Conservation (phyloP, 2,329 filamentous ascomycete genomes). For the Cercospora citrullina region DNA sequence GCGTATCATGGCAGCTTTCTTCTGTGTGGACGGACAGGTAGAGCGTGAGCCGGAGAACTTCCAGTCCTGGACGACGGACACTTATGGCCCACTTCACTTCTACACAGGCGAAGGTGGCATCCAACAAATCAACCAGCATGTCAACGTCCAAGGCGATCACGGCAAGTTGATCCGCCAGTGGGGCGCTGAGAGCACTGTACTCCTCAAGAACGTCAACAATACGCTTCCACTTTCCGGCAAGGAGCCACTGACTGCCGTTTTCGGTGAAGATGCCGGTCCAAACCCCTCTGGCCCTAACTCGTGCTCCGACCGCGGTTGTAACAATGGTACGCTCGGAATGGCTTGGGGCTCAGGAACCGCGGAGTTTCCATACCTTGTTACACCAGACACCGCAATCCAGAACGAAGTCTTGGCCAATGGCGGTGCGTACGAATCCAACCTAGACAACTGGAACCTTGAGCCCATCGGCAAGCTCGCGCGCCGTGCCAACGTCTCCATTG, state of each 20-base stretch:
- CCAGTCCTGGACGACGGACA: conserved; percentile 51
- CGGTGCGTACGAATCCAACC: conserved; percentile 30
- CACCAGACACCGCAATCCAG: conserved; percentile 35
- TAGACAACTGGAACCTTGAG: conserved; percentile 33
- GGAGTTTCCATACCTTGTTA: conserved; percentile 37
- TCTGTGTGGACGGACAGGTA: conserved; percentile 53
- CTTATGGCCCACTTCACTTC: conserved; percentile 66
- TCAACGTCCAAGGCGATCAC: conserved; percentile 77
- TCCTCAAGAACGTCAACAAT: conserved; percentile 65
- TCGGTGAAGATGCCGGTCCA: conserved; percentile 53
- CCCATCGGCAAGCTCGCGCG: conserved; percentile 35
- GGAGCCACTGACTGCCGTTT: conserved; percentile 51
- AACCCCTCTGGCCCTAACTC: conserved; percentile 51
- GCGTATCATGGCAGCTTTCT: conserved; percentile 45
- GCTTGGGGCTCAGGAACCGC: conserved; percentile 51
- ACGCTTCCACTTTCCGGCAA: conserved; percentile 53
- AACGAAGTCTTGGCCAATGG: conserved; percentile 30
- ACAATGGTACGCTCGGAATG: conserved; percentile 50
- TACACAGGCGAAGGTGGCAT: conserved; percentile 58
- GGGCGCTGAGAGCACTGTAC: conserved; percentile 53
- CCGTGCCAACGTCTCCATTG: conserved; percentile 41
- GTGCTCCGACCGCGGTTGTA: conserved; percentile 47
- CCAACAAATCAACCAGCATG: conserved; percentile 70
- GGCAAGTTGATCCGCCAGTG: conserved; percentile 67
- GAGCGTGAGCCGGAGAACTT: conserved; percentile 49